These are phyloP conservation scores for Pseudonitzschia delicatissima DNA, from an alignment of 108 stramenopile genomes.

Conservation along the genomic window DNA sequence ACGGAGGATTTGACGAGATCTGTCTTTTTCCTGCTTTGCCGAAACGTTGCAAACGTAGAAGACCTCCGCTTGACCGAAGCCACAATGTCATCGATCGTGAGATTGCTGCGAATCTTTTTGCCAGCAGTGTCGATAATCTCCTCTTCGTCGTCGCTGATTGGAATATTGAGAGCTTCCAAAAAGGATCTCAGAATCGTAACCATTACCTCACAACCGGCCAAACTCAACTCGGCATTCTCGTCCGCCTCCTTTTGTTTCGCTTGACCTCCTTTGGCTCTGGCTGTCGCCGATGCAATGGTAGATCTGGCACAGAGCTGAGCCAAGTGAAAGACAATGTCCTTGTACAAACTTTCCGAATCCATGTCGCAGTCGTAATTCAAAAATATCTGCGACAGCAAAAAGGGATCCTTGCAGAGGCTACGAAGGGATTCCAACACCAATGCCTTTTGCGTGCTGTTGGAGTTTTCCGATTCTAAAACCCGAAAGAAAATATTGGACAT, in stretches of 20 bases:
- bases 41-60: constrained; percentile 15
- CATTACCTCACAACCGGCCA: constrained; percentile 74
- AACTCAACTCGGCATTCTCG: constrained; percentile 66
- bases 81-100: constrained; percentile 38
- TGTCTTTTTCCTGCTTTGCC: constrained; percentile 3
- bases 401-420: constrained; percentile 84
- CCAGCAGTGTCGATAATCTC: constrained; percentile 57
- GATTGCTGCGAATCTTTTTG: constrained; percentile 40
- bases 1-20: constrained; percentile 1
- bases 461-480: constrained; percentile 93
- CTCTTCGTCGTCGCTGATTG: constrained; percentile 24
- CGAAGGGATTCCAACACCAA: constrained; percentile 93
- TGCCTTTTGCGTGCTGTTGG: constrained; percentile 92
- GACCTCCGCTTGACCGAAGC: background rate
- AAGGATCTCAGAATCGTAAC: constrained; percentile 72
- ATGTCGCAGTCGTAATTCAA: constrained; percentile 99
- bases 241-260: constrained; percentile 45
- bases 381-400: constrained; percentile 91
- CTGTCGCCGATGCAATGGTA: constrained; percentile 1
- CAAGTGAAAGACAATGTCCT: constrained; percentile 89
- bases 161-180: constrained; percentile 61
- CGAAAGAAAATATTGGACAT: constrained; percentile 95
- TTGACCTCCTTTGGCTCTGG: background rate
- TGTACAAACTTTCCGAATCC: constrained; percentile 88
- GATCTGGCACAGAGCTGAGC: constrained; percentile 70